Evolutionary conservation across 441 rosid genomes (phyloP), one percentile per base, ranked within the genome.

Genomic region (Croton laevigatus): DNA sequence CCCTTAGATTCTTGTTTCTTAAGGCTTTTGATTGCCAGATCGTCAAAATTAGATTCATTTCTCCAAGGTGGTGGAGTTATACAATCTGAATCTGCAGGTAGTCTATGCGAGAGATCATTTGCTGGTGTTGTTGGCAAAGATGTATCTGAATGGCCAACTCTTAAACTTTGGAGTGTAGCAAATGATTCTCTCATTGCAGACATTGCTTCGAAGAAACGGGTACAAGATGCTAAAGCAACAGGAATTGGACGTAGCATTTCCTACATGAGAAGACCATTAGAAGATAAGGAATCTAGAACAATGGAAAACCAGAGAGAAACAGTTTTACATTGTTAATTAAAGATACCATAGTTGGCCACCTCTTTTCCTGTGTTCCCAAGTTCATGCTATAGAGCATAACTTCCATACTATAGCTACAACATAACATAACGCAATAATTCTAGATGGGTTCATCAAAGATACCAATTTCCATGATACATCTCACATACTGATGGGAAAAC

Each of bases 191-290:
- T 88, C 97, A 87, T 91, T 17, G 98, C 99, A 37, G 98, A 87
- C 99, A 92, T 90, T 59, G 99, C 99, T 79, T 95, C 98, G 45
- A 94, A 94, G 81, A 92, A 92, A 70, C 98, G 80, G 46, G 99
- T 90, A 80, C 97, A 92, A 12, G 99, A 94, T 70, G 99, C 98
- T 73, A 94, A 80, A 64, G 99, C 99, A 71, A 94, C 98, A 0
- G 98, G 99, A 78, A 92, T 92, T 20, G 99, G 99, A 37, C 98
- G 98, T 42, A 94, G 82, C 98, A 94, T 92, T 81, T 94, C 99
- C 98, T 94, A 82, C 65, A 72, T 32, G 38, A 63, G 22, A 23
- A 51, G 42, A 12, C 17, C 23, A 27, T 2, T 27, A 27, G 32
- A 27, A 27, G 32, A 27, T 32, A 57, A 19, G 58, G 8, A 59